A percentile compares a stretch with the other conserved stretches of the same genome.
phyloP scores from a whole-genome alignment of 2,329 filamentous ascomycete genomes.

The Fonsecaea nubica region DNA sequence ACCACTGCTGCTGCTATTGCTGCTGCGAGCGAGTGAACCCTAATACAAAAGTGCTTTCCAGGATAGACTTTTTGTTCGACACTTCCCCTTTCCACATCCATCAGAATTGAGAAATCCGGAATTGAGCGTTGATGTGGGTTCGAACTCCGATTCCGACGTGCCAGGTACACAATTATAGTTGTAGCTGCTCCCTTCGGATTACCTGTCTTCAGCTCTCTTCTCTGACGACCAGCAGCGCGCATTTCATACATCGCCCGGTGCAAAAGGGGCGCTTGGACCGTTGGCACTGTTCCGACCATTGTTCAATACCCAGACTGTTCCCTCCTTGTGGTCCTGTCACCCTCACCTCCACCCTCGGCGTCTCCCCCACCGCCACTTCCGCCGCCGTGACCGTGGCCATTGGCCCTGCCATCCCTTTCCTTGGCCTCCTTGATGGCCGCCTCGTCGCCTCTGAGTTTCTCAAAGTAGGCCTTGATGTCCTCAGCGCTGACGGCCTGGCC shows the following conservation, averaged over 20 bases:
- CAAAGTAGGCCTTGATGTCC: conserved; percentile 96
- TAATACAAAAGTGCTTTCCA: background rate
- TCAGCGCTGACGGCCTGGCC: conserved; percentile 88
- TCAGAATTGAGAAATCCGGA: background rate
- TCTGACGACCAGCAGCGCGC: background rate
- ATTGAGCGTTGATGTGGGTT: background rate
- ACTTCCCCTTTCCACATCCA: background rate
- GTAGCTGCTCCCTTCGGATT: background rate
- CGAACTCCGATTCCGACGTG: background rate
- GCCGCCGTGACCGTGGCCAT: background rate
- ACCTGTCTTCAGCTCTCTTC: background rate
- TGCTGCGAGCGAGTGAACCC: background rate
- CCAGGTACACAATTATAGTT: background rate
- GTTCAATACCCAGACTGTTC: conserved; percentile 35
- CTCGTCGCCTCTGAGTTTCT: conserved; percentile 87
- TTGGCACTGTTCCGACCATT: background rate
- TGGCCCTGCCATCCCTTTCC: background rate
- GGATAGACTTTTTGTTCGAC: background rate
- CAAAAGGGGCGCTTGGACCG: no score
- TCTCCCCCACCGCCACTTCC: background rate
- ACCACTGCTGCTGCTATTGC: background rate
- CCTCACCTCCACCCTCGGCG: conserved; percentile 6
- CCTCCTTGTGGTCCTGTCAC: conserved; percentile 19
- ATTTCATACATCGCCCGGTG: background rate
- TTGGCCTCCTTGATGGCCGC: conserved; percentile 69